Evolutionary conservation across 192 early-diverging fungal genomes (phyloP).

Genomic region (Backusella luteola): DNA sequence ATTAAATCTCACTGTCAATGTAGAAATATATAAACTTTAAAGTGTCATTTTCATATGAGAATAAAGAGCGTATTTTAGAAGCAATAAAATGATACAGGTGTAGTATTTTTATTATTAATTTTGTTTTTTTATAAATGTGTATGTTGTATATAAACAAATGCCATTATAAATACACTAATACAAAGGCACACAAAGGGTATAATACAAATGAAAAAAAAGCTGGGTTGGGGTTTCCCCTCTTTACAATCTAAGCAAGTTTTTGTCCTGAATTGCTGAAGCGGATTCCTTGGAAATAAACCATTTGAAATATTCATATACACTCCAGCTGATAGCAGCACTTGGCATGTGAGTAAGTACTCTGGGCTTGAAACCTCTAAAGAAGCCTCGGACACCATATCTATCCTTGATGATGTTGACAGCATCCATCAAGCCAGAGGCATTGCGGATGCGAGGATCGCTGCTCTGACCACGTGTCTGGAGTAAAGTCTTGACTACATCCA

Average conservation of each 20-base stretch:
- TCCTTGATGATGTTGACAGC: conserved; percentile 78
- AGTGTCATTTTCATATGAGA: no score
- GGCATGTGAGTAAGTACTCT: conserved; percentile 89
- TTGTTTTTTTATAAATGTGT: not conserved
- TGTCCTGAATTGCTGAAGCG: not conserved
- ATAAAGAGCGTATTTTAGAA: not conserved
- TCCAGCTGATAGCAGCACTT: conserved; percentile 93
- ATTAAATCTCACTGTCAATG: not conserved
- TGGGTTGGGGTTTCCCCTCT: not conserved
- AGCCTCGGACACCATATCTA: conserved; percentile 71
- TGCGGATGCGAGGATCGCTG: conserved; percentile 64
- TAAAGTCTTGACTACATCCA: conserved; percentile 93
- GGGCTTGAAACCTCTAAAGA: conserved; percentile 73
- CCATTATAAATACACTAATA: not conserved
- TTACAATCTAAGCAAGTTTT: conserved; percentile 4
- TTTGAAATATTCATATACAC: conserved; percentile 85
- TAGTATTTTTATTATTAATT: not conserved
- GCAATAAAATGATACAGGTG: not conserved
- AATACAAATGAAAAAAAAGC: not conserved
- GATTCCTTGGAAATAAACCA: conserved; percentile 42
- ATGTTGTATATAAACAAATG: not conserved
- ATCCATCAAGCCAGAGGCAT: conserved; percentile 66
- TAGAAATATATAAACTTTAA: no score
- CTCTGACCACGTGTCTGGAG: conserved; percentile 87
- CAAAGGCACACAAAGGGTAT: not conserved